phyloP scores from a whole-genome alignment of 257 asterid species.

The Salvia hispanica region DNA sequence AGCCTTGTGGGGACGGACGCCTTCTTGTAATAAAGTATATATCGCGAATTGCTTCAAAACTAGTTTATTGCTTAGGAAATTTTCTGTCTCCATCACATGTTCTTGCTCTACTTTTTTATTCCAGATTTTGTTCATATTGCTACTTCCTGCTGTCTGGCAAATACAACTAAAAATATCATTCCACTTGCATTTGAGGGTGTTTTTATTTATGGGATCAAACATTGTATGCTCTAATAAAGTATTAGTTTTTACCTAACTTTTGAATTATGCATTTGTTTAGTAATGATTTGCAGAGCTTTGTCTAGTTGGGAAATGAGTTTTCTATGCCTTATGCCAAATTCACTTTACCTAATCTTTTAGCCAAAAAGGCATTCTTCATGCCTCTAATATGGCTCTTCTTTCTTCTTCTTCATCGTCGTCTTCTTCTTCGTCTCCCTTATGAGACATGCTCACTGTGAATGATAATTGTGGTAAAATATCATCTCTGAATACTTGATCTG shows the following conservation, averaged over 20 bases:
- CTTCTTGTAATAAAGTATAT: neutral
- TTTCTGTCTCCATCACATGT: neutral
- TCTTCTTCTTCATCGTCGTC: no score
- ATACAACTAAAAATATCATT: conserved; percentile 24
- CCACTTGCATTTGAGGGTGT: neutral
- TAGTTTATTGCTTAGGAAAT: neutral
- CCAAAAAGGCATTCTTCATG: no score
- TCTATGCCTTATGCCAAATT: conserved; percentile 3
- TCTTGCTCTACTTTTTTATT: conserved; percentile 21
- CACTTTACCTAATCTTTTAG: conserved; percentile 18
- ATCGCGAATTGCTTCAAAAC: neutral
- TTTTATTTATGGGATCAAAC: no score
- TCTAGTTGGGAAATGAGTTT: neutral
- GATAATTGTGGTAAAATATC: neutral
- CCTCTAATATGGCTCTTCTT: no score
- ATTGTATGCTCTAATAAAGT: no score
- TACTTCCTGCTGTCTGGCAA: conserved; percentile 30
- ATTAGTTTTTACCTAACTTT: no score
- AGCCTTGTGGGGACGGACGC: conserved; percentile 1
- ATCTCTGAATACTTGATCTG: conserved; percentile 7
- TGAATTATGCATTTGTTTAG: no score
- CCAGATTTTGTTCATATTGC: conserved; percentile 28
- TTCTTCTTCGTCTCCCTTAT: no score
- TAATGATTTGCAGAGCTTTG: no score
- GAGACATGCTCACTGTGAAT: neutral